phyloP scores from a whole-genome alignment of 108 stramenopile species.

The Phaeodactylum tricornutum region DNA sequence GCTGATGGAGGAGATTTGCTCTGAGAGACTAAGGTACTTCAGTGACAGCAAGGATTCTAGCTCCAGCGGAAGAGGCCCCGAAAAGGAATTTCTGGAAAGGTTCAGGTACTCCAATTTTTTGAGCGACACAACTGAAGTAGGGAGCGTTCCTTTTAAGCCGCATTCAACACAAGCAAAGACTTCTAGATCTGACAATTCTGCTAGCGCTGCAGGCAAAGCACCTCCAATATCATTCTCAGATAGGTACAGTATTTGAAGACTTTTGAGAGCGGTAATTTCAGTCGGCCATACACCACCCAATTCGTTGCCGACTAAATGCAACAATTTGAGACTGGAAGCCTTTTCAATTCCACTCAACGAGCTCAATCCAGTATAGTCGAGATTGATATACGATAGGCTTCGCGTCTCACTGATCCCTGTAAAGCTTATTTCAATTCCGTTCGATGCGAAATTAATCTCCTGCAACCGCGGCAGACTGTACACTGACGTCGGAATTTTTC shows the following conservation, averaged over 20 bases:
- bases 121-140: slow-evolving; percentile 1
- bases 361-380: slow-evolving; percentile 23
- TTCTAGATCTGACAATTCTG: slow-evolving; percentile 12
- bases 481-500: slow-evolving; percentile 5
- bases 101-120: slow-evolving; percentile 1
- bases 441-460: not conserved
- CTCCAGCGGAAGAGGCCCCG: slow-evolving; percentile 12
- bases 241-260: slow-evolving; percentile 8
- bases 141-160: slow-evolving; percentile 19
- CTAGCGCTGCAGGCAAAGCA: slow-evolving; percentile 10
- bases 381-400: slow-evolving; percentile 4
- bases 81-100: slow-evolving; percentile 8
- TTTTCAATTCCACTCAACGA: slow-evolving; percentile 29
- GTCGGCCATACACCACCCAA: slow-evolving; percentile 12
- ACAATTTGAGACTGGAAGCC: slow-evolving; percentile 30
- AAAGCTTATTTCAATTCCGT: slow-evolving; percentile 7
- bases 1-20: not conserved
- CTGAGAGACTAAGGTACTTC: not conserved
- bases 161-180: slow-evolving; percentile 14
- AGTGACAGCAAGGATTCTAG: slow-evolving; percentile 4
- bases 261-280: slow-evolving; percentile 31
- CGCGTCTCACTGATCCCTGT: slow-evolving; percentile 3
- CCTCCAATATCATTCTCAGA: slow-evolving; percentile 16
- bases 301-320: slow-evolving; percentile 52
- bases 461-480: slow-evolving; percentile 3